Conservation (phyloP, 2,329 filamentous ascomycete genomes). For the Chrysoporthe cubensis region DNA sequence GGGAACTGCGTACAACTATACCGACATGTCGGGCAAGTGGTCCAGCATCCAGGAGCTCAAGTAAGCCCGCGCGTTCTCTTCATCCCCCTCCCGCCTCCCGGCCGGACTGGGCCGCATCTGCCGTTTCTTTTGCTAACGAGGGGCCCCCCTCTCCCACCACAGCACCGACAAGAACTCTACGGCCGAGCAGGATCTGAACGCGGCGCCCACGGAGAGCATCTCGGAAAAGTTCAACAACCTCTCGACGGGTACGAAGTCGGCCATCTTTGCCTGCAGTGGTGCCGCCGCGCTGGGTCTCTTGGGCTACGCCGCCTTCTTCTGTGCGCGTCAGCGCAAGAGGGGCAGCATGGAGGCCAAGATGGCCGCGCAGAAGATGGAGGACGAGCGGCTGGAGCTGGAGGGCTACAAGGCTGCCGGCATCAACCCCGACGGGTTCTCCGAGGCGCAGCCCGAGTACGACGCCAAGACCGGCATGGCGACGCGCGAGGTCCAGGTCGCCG, state of each 20-base stretch:
- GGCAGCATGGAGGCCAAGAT: conserved; percentile 56
- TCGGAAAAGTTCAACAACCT: conserved; percentile 60
- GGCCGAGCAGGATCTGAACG: conserved; percentile 49
- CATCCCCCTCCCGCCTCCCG: neutral
- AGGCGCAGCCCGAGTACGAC: conserved; percentile 43
- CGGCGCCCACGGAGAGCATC: conserved; percentile 46
- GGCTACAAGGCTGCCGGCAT: conserved; percentile 52
- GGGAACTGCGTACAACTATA: conserved; percentile 68
- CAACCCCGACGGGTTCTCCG: conserved; percentile 51
- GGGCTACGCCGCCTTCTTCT: conserved; percentile 53
- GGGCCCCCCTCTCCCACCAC: neutral
- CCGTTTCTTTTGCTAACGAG: neutral
- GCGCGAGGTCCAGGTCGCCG: conserved; percentile 12
- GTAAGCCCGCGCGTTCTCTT: conserved; percentile 45
- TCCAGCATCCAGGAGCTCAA: conserved; percentile 63
- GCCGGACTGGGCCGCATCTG: neutral
- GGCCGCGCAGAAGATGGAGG: conserved; percentile 48
- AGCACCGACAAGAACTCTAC: conserved; percentile 60
- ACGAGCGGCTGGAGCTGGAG: conserved; percentile 57
- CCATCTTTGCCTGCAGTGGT: conserved; percentile 55
- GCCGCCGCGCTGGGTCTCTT: conserved; percentile 49
- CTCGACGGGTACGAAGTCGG: conserved; percentile 53
- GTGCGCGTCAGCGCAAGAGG: conserved; percentile 56
- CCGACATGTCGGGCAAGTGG: conserved; percentile 63
- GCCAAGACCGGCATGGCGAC: conserved; percentile 34